A percentile compares a stretch with the other conserved stretches of the same genome.
Conservation (phyloP, 495 filamentous ascomycete species). For the Penicilliopsis zonata region DNA sequence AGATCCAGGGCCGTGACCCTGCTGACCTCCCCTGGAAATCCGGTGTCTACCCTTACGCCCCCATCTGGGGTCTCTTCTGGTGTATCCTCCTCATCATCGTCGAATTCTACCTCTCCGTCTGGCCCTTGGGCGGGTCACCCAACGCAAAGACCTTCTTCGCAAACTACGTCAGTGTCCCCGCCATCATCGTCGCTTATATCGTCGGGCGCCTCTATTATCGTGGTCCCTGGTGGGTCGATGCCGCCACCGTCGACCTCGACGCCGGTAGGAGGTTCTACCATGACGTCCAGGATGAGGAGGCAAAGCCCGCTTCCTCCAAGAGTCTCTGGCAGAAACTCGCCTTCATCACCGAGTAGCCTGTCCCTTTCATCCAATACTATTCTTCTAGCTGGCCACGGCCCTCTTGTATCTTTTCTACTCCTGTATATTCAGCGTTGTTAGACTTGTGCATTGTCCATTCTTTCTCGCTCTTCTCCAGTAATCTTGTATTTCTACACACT, state of each 20-base stretch:
- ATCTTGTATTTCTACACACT: too few species aligned
- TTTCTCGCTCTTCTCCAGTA: too few species aligned
- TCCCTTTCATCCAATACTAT: too few species aligned
- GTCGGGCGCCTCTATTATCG: conserved; percentile 11
- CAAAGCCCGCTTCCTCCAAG: too few species aligned
- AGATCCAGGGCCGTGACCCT: conserved; percentile 42
- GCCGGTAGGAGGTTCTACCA: conserved; percentile 11
- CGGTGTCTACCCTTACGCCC: conserved; percentile 18
- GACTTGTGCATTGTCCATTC: too few species aligned
- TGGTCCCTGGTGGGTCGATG: conserved; percentile 20
- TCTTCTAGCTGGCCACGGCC: too few species aligned
- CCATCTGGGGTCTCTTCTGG: conserved; percentile 14
- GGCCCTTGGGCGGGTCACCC: conserved; percentile 8
- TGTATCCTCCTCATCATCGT: conserved; percentile 13
- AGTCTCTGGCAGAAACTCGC: too few species aligned
- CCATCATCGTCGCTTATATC: conserved; percentile 13
- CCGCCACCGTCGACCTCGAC: conserved; percentile 17
- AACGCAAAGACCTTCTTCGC: conserved; percentile 17
- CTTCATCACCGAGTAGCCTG: too few species aligned
- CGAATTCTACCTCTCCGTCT: conserved; percentile 17
- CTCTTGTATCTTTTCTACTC: too few species aligned
- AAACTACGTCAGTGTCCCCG: conserved; percentile 13
- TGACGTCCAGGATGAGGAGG: too few species aligned
- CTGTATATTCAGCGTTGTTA: too few species aligned
- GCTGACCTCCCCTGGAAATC: conserved; percentile 57